Conservation (phyloP, 768 basidiomycete genomes). For the Sistotremastrum niveocremeum region DNA sequence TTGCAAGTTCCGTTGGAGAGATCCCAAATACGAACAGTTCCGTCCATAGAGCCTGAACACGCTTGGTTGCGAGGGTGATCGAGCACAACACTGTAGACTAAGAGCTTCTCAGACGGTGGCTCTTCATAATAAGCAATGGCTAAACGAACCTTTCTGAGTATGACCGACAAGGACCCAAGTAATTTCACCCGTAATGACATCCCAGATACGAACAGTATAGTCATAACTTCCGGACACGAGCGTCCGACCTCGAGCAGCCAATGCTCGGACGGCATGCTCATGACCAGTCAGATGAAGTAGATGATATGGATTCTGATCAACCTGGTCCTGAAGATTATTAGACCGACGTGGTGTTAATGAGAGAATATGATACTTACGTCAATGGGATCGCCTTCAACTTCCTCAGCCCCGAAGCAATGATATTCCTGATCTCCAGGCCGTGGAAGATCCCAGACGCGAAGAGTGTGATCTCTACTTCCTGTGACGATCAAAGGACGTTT, state of each 20-base stretch:
- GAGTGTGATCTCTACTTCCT: conserved; percentile 52
- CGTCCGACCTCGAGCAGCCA: conserved; percentile 82
- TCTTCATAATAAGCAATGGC: neutral
- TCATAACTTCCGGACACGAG: conserved; percentile 96
- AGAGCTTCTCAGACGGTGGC: conserved; percentile 1
- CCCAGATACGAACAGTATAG: conserved; percentile 90
- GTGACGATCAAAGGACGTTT: conserved; percentile 62
- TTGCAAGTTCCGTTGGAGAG: conserved; percentile 68
- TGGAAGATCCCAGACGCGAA: conserved; percentile 57
- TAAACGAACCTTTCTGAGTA: conserved; percentile 72
- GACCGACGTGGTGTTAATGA: neutral
- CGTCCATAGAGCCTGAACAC: conserved; percentile 97
- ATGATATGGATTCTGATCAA: conserved; percentile 79
- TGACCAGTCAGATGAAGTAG: conserved; percentile 76
- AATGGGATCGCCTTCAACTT: conserved; percentile 44
- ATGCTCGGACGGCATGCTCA: conserved; percentile 79
- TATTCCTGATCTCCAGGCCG: conserved; percentile 65
- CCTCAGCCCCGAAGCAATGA: conserved; percentile 48
- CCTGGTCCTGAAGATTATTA: conserved; percentile 38
- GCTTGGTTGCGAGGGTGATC: conserved; percentile 79
- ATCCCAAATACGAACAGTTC: conserved; percentile 92
- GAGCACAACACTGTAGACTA: conserved; percentile 92
- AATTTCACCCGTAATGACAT: conserved; percentile 71
- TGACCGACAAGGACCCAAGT: conserved; percentile 76
- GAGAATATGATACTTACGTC: too few relatives aligned